Evolutionary conservation across 2,329 filamentous ascomycete genomes (phyloP).

Genomic region (Trichoderma endophyticum): DNA sequence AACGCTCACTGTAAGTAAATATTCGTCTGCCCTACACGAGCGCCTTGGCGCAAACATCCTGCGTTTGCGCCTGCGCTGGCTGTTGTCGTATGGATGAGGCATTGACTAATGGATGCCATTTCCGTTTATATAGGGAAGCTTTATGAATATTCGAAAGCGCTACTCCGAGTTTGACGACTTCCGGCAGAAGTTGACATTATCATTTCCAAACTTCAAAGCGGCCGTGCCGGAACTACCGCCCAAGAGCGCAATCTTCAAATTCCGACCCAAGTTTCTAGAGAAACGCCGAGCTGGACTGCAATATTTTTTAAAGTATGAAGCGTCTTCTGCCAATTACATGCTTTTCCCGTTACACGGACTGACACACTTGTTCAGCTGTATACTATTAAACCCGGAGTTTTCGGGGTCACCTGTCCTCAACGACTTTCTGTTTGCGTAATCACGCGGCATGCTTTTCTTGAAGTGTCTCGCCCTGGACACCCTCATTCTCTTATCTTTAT

Average conservation of each 20-base stretch:
- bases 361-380: constrained; percentile 59
- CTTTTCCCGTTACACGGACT: background rate
- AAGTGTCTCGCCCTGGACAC: background rate
- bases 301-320: constrained; percentile 88
- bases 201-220: constrained; percentile 79
- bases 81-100: background rate
- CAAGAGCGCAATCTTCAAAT: constrained; percentile 86
- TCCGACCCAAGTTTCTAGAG: constrained; percentile 81
- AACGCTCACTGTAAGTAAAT: constrained; percentile 68
- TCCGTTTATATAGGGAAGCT: constrained; percentile 46
- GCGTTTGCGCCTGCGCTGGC: background rate
- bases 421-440: constrained; percentile 75
- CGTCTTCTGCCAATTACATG: background rate
- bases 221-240: constrained; percentile 89
- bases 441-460: background rate
- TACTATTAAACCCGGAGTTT: constrained; percentile 90
- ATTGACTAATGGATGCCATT: background rate
- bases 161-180: constrained; percentile 95
- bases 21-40: background rate
- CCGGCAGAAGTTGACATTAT: constrained; percentile 66
- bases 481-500: background rate
- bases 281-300: constrained; percentile 76
- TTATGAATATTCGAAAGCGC: constrained; percentile 64
- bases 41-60: background rate
- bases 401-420: constrained; percentile 86